phyloP scores from a whole-genome alignment of 2,329 filamentous ascomycete genomes.

The Dactylonectria estremocensis region DNA sequence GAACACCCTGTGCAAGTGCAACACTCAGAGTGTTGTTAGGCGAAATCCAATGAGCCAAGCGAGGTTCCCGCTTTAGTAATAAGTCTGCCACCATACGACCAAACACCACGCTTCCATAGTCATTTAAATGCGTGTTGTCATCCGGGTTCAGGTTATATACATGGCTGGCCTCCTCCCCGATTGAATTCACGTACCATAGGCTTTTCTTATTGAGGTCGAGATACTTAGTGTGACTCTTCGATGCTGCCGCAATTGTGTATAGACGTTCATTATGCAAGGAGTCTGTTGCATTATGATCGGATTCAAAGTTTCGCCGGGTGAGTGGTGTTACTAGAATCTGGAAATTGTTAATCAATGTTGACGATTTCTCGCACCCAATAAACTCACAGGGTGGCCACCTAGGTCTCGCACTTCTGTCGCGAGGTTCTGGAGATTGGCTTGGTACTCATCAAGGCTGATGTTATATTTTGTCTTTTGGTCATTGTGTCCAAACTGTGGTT shows the following conservation, averaged over 20 bases:
- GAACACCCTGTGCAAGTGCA: not conserved
- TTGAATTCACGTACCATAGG: slow-evolving; percentile 4
- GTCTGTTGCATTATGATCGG: not conserved
- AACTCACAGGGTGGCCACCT: not conserved
- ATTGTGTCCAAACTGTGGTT: slow-evolving; percentile 9
- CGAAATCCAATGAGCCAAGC: slow-evolving; percentile 6
- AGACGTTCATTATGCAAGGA: slow-evolving; percentile 3
- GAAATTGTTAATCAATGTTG: not conserved
- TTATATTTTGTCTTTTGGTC: slow-evolving; percentile 12
- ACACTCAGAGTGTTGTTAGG: not conserved
- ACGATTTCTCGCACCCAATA: not conserved
- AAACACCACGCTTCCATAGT: slow-evolving; percentile 10
- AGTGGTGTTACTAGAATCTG: slow-evolving; percentile 1
- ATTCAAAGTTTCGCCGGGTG: slow-evolving; percentile 10
- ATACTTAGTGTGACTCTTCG: not conserved
- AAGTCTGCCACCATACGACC: slow-evolving; percentile 19
- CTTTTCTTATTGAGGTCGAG: slow-evolving; percentile 14
- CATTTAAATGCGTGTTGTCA: slow-evolving; percentile 12
- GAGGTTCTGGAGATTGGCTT: slow-evolving; percentile 5
- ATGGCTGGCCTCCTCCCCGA: slow-evolving; percentile 3
- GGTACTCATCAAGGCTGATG: slow-evolving; percentile 12
- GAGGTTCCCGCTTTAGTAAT: not conserved
- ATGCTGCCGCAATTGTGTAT: slow-evolving; percentile 6
- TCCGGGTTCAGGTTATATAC: not conserved
- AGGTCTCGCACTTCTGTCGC: slow-evolving; percentile 3